A percentile compares a stretch with the other conserved stretches of the same genome.
Conservation (phyloP, 192 early-diverging fungal species). For the Gryganskiella cystojenkinii region DNA sequence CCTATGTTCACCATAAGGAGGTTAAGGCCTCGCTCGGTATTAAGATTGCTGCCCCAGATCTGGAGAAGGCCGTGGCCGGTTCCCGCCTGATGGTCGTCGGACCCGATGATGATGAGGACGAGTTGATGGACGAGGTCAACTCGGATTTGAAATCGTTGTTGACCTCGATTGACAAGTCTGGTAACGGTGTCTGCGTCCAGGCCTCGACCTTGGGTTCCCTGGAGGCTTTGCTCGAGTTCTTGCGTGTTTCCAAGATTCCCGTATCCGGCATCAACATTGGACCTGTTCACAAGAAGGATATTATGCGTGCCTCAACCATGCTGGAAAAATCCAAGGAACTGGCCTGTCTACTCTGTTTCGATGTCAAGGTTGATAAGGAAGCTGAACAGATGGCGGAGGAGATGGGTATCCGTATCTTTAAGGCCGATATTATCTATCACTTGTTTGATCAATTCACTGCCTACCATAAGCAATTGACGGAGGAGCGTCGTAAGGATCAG, state of each 20-base stretch:
- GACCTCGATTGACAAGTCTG: slow-evolving; percentile 83
- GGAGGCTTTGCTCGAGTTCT: slow-evolving; percentile 95
- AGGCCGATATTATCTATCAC: slow-evolving; percentile 99
- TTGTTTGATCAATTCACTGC: slow-evolving; percentile 94
- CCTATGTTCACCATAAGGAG: slow-evolving; percentile 95
- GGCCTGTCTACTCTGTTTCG: slow-evolving; percentile 88
- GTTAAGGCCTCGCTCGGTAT: slow-evolving; percentile 98
- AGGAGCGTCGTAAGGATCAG: slow-evolving; percentile 89
- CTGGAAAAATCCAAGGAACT: slow-evolving; percentile 88
- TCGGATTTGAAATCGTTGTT: slow-evolving; percentile 83
- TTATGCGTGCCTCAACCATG: slow-evolving; percentile 92
- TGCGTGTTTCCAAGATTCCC: slow-evolving; percentile 91
- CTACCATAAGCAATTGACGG: slow-evolving; percentile 79
- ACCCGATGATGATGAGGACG: slow-evolving; percentile 96
- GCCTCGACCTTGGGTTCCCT: slow-evolving; percentile 98
- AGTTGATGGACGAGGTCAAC: slow-evolving; percentile 96
- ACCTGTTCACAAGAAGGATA: slow-evolving; percentile 97
- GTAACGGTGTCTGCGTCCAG: slow-evolving; percentile 96
- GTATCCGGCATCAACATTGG: slow-evolving; percentile 98
- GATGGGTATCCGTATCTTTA: slow-evolving; percentile 91
- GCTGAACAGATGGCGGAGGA: slow-evolving; percentile 93
- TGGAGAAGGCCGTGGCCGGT: slow-evolving; percentile 97
- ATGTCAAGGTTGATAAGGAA: slow-evolving; percentile 91
- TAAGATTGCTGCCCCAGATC: slow-evolving; percentile 93
- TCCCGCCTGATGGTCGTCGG: slow-evolving; percentile 93